phyloP scores from a whole-genome alignment of 495 filamentous ascomycete genomes.

The Aspergillus panamensis region DNA sequence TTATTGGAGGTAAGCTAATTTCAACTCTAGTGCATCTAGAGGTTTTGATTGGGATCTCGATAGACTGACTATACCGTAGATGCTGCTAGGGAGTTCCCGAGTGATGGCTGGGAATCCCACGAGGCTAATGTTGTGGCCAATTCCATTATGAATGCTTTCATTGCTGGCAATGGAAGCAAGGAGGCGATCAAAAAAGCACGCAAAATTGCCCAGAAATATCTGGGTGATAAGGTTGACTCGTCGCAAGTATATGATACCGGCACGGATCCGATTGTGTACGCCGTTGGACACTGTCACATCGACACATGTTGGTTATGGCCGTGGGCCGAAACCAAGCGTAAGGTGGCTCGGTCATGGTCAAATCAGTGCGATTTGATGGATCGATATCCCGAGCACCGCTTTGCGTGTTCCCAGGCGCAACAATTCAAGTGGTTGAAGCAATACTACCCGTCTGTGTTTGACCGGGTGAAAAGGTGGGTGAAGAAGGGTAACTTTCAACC shows the following conservation, averaged over 20 bases:
- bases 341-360: conserved; percentile 93
- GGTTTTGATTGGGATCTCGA: not conserved
- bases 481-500: conserved; percentile 89
- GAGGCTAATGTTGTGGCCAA: conserved; percentile 79
- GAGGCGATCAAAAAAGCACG: conserved; percentile 74
- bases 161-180: conserved; percentile 67
- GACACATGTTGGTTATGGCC: conserved; percentile 99
- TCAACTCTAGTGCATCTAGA: not conserved
- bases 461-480: conserved; percentile 86
- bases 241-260: conserved; percentile 77
- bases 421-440: conserved; percentile 97
- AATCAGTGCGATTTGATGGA: conserved; percentile 94
- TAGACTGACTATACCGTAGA: conserved; percentile 38
- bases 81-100: conserved; percentile 75
- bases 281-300: conserved; percentile 94
- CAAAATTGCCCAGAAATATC: conserved; percentile 74
- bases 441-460: conserved; percentile 81
- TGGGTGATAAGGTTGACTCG: conserved; percentile 78
- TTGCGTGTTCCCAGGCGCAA: conserved; percentile 88
- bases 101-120: conserved; percentile 81
- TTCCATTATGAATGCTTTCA: conserved; percentile 84
- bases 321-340: conserved; percentile 97
- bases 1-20: conserved; percentile 58
- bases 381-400: conserved; percentile 88
- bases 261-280: conserved; percentile 72